These are phyloP conservation scores for Aspergillus egyptiacus DNA, from an alignment of 495 filamentous ascomycete species.

Conservation along the genomic window DNA sequence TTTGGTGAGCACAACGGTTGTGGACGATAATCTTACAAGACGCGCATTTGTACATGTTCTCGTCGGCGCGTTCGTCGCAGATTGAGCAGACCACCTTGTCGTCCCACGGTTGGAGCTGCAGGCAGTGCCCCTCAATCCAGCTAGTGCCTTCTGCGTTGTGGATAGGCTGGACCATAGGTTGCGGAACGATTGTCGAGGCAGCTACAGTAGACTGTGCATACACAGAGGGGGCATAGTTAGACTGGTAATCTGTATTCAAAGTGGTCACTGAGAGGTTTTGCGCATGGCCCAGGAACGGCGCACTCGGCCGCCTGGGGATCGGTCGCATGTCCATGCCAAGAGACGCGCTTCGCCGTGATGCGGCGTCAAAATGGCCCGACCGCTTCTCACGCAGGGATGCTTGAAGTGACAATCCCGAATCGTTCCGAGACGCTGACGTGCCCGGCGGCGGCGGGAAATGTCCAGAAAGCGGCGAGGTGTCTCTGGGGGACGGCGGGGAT, in stretches of 20 bases:
- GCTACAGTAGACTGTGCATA: constrained; percentile 97
- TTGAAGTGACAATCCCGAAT: constrained; percentile 82
- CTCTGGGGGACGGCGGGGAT: constrained; percentile 73
- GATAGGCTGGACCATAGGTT: constrained; percentile 77
- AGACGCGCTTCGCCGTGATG: constrained; percentile 81
- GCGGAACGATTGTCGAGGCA: constrained; percentile 95
- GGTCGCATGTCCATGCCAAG: constrained; percentile 71
- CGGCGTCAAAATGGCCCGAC: constrained; percentile 85
- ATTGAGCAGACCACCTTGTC: constrained; percentile 67
- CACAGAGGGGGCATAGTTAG: constrained; percentile 86
- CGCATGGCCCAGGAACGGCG: constrained; percentile 76
- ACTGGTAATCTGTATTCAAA: constrained; percentile 67
- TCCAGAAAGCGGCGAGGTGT: constrained; percentile 71
- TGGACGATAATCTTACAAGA: constrained; percentile 75
- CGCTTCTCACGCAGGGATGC: constrained; percentile 86
- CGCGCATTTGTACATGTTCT: constrained; percentile 79
- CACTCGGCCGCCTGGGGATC: constrained; percentile 66
- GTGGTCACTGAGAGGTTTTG: constrained; percentile 81
- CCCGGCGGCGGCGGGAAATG: constrained; percentile 69
- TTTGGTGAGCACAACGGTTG: constrained; percentile 69
- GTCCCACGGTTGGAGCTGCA: constrained; percentile 67
- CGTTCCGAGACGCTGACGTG: constrained; percentile 75
- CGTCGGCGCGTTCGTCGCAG: constrained; percentile 85
- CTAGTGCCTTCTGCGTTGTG: constrained; percentile 77
- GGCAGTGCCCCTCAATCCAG: constrained; percentile 93